Base-by-base conservation (phyloP, 2,329 filamentous ascomycete species). In the Cadophora luteo-olivacea region DNA sequence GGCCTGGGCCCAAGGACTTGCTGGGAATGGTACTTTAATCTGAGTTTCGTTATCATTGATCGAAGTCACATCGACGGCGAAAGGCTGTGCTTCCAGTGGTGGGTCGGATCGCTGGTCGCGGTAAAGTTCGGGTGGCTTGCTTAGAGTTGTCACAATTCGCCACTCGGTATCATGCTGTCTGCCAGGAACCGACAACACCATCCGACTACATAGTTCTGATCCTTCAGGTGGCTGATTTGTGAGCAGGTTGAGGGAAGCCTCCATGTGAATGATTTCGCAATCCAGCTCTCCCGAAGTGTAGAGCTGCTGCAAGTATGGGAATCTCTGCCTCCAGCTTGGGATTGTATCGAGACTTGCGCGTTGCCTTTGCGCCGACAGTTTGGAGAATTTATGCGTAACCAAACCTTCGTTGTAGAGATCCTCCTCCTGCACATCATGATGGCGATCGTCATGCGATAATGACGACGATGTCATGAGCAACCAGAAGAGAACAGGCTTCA, bases 201-300 rank as follows among this genome's bases (percentile, higher is more conserved):
- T 84, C 69, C 86, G 84, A 67, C 85, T 86, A 70, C 87, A 84
- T 66, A 90, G 83, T 74, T 88, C 85, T 4, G 87, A 87, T n/a
- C 86, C 85, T 12, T 82, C 79, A 4, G 87, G 87, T 73, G 89
- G 88, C 67, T 84, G 83, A 72, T 83, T 83, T 57, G 84, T 84
- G 70, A 87, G 85, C 1, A 90, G 78, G 70, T 89, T 84, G 7
- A 91, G 82, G 0, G 86, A 86, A 4, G 86, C 83, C 69, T 89
- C 87, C 81, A 90, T 87, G 79, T 90, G 87, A 70, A 90, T 80
- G 45, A 89, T 84, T 70, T 86, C 84, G 68, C 87, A 86, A 48
- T 84, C 84, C 25, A 87, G 82, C 38, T 86, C 83, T 11, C 83
- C 80, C 8, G 83, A 78, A 11, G 83, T 80, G 64, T 85, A 81